Base-by-base conservation (phyloP, 2,329 filamentous ascomycete genomes). In the Cladorrhinum sp. region DNA sequence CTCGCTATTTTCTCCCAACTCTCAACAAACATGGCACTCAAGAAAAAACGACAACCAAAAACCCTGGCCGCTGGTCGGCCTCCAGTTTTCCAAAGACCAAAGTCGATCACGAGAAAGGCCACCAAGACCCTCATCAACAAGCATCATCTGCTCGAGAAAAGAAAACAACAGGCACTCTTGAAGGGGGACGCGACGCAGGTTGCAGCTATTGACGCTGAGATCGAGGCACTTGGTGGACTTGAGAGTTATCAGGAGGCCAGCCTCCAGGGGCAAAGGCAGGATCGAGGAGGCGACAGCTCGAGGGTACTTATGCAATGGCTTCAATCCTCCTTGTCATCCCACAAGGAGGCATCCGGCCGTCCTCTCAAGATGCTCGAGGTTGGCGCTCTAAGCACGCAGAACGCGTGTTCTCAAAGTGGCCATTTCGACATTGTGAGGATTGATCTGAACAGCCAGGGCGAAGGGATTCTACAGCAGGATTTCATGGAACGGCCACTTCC, bases 401-500 rank as follows among this genome's bases (percentile, higher is more conserved):
- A 99, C 73, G 89, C 89, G 14, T 96, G 92, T 74, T 94, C 92
- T 0, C 84, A 80, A 62, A 89, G 88, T 63, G 80, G 80, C 6
- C 72, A 83, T 49, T 90, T 98, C 68, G 80, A 89, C 36, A 86
- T 96, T 68, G 84, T 87, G 63, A 85, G 92, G 65, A 97, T 99
- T 72, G 95, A 99, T 72, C 78, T 99, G 59, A 90, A 96, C 74
- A 95, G 92, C 62, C 92, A 96, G 71, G 88, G 87, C 52, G 80
- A 88, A 1, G 87, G 86, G 0, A 99, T 99, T 66, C 72, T 87
- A 60, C 86, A 96, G 73, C 92, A 97, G 72, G 92, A 99, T 73
- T 98, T 99, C 71, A 96, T 99, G 93, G 78, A 91, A 67, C 83
- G 92, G 24, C 90, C 92, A 0, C 74, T 94, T 2, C 94, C 94